Evolutionary conservation across 768 basidiomycete genomes (phyloP).

Genomic region (Serendipita sp.): DNA sequence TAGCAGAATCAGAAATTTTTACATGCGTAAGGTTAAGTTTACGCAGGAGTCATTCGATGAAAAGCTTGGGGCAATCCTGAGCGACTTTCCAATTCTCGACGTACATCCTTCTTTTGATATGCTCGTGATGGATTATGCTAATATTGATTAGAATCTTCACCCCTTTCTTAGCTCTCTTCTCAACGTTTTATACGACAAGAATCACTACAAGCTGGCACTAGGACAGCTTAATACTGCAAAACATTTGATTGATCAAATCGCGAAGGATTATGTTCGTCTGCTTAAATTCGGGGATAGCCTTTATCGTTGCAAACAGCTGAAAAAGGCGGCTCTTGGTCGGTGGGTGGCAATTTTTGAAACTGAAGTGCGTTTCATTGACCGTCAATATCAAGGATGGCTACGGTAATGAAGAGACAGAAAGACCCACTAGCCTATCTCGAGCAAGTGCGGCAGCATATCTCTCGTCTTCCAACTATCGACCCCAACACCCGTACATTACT

Average conservation of each 20-base stretch:
- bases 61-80: constrained; percentile 81
- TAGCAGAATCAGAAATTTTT: constrained; percentile 91
- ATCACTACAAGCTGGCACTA: constrained; percentile 97
- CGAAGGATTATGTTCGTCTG: constrained; percentile 90
- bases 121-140: neutral
- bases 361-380: constrained; percentile 7
- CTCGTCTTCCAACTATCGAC: constrained; percentile 94
- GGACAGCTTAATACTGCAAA: constrained; percentile 91
- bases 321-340: constrained; percentile 94
- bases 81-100: constrained; percentile 95
- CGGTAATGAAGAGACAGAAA: constrained; percentile 96
- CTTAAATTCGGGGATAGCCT: constrained; percentile 97
- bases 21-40: constrained; percentile 99
- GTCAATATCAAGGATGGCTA: constrained; percentile 69
- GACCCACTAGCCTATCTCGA: constrained; percentile 97
- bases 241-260: constrained; percentile 93
- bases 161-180: constrained; percentile 90
- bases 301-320: constrained; percentile 97
- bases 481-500: constrained; percentile 95
- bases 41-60: constrained; percentile 95
- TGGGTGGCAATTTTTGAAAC: constrained; percentile 25
- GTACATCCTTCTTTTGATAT: constrained; percentile 35
- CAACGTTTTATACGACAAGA: constrained; percentile 99
- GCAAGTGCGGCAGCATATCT: constrained; percentile 98
- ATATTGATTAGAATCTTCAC: constrained; percentile 57